Evolutionary conservation across 2,329 filamentous ascomycete genomes (phyloP), one percentile per base, ranked within the genome.

Genomic region (Sarocladium kiliense): DNA sequence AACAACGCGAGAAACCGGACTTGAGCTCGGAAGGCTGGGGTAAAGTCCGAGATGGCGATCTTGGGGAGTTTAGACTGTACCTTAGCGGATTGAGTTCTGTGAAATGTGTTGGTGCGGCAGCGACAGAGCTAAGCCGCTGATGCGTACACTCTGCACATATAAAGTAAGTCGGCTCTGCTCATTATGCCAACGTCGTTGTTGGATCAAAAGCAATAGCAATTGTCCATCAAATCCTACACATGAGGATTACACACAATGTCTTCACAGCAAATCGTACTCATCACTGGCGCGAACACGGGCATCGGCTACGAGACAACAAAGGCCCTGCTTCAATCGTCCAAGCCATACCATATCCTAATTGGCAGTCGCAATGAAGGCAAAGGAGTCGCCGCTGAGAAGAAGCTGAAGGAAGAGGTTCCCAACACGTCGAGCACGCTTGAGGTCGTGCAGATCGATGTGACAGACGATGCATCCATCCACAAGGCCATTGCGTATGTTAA

Each of bases 241-340:
- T n/a, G n/a, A n/a, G n/a, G n/a, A n/a, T n/a, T n/a, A n/a, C 7
- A 4, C 44, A 57, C 30, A 53, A 60, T 60, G 58, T 19, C 51
- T 37, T 30, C 37, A n/a, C 56, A 57, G 42, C 60, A 58, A 36
- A 68, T 79, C 32, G 63, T 82, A n/a, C 66, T 84, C 32, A 74
- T 84, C 56, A 83, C 81, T 2, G 81, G 81, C 44, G 80, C 71
- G 54, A 84, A 82, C 60, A 81, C 75, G 0, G 81, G 81, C 19
- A 72, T 85, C 16, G 82, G 83, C 2, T 77, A 74, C 36, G 76
- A 85, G 59, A 74, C 70, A 19, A 74, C 82, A 37, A 79, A 77
- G 57, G 74, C 78, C 1, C 67, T 85, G 0, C 68, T 71, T 34
- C 59, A 67, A 7, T 78, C 80, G 0, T 30, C 62, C 0, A 64